Evolutionary conservation across 2,329 filamentous ascomycete genomes (phyloP), one percentile per base, ranked within the genome.

Genomic region (Xylaria sp.): DNA sequence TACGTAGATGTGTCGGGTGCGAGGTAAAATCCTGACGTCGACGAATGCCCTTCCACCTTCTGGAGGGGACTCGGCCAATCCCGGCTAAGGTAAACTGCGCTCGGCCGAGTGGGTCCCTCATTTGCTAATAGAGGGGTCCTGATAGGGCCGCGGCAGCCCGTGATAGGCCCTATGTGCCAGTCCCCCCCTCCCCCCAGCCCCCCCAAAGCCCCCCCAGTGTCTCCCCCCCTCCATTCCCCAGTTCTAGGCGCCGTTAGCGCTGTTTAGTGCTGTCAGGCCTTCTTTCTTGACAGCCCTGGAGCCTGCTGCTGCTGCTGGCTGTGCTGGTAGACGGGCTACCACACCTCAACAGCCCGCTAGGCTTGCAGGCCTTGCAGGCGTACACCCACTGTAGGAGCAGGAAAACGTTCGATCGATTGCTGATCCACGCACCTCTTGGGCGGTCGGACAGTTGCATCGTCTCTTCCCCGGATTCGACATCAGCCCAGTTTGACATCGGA

Each of bases 21-120:
- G 54, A 52, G 48, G 44, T 51, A 53, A 57, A 60, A 60, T 60
- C 54, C 57, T 60, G 57, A 57, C 57, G 57, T 60, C 47, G 57
- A 60, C 40, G 51, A 48, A 55, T 52, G 48, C 54, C 44, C 19
- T 41, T 26, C 24, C 19, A 41, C n/a, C 39, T 39, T n/a, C n/a
- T 17, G 22, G 34, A 20, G 18, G 16, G n/a, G 37, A 48, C 51
- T 66, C 63, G 63, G 63, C 63, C 63, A 65, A 65, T 66, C 52
- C 61, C 64, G 64, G 64, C 63, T 62, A 59, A 56, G 40, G 44
- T 6, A 22, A 39, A 13, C 16, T 29, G 20, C 13, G 18, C 21
- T 39, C 22, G 29, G 44, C 50, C 50, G 47, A 26, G 41, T 26
- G 44, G 44, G 39, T 24, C 39, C 43, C 16, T n/a, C 39, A 8